Conservation (phyloP, 768 basidiomycete genomes). For the Brasilioporus rufonigricans region DNA sequence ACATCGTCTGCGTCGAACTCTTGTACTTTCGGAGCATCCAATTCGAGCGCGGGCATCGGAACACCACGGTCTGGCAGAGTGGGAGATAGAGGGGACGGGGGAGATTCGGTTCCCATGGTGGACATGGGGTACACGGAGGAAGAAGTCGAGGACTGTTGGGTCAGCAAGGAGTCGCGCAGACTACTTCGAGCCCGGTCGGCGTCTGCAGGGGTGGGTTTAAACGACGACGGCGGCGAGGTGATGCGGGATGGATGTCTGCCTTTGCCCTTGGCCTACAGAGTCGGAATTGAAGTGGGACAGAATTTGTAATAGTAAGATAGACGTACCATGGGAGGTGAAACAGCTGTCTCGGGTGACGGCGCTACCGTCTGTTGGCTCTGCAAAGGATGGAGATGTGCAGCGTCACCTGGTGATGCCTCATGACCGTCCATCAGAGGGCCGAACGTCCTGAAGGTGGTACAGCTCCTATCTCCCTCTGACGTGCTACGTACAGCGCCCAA, state of each 20-base stretch:
- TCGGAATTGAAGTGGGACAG: conserved; percentile 16
- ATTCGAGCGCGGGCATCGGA: conserved; percentile 45
- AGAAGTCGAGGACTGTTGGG: conserved; percentile 63
- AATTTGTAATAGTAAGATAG: conserved; percentile 8
- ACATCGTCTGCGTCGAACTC: conserved; percentile 74
- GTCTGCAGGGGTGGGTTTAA: conserved; percentile 27
- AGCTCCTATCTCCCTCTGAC: conserved; percentile 24
- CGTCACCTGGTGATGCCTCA: conserved; percentile 3
- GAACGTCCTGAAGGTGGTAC: conserved; percentile 21
- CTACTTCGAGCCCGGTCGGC: conserved; percentile 49
- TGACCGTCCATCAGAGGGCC: conserved; percentile 21
- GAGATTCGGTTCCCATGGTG: conserved; percentile 64
- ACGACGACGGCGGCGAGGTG: conserved; percentile 35
- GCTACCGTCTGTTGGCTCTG: conserved; percentile 12
- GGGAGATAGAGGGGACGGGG: conserved; percentile 59
- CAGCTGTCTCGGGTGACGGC: conserved; percentile 13
- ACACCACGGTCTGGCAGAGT: conserved; percentile 40
- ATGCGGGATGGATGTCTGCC: conserved; percentile 35
- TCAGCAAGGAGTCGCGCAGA: conserved; percentile 52
- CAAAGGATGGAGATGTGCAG: background rate
- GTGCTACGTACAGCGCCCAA: conserved; percentile 8
- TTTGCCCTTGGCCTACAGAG: conserved; percentile 33
- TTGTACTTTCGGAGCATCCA: conserved; percentile 48
- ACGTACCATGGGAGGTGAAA: conserved; percentile 22
- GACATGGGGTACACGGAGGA: conserved; percentile 80